A percentile compares a stretch with the other conserved stretches of the same genome.
Conservation (phyloP, 495 filamentous ascomycete species). For the Amphirosellinia nigrospora region DNA sequence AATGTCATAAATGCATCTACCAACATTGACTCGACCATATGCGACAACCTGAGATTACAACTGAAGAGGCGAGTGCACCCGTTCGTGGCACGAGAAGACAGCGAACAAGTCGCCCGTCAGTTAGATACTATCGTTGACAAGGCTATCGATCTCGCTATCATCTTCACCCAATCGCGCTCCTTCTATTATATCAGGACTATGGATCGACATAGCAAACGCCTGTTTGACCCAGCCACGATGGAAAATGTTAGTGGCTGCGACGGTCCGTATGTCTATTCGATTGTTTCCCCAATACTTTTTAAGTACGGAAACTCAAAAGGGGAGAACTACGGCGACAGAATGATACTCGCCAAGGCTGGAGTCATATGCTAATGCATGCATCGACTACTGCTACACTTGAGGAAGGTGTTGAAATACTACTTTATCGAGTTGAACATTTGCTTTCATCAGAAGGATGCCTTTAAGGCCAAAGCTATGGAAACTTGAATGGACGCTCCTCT, state of each 20-base stretch:
- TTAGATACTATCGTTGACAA: background rate
- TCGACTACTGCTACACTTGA: too few species aligned
- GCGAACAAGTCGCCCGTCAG: background rate
- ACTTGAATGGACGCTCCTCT: background rate
- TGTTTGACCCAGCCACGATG: background rate
- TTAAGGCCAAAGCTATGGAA: background rate
- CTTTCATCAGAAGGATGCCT: too few species aligned
- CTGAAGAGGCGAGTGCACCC: background rate
- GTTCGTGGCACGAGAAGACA: background rate
- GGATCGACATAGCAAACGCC: background rate
- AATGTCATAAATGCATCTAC: background rate
- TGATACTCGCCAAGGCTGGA: background rate
- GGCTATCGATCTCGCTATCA: background rate
- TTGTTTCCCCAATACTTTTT: background rate
- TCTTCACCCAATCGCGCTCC: background rate
- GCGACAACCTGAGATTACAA: background rate
- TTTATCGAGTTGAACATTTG: too few species aligned
- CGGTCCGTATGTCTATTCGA: background rate
- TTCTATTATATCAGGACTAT: background rate
- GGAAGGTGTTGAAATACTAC: too few species aligned
- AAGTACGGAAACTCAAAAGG: constrained; percentile 15
- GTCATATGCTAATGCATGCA: too few species aligned
- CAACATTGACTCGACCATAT: background rate
- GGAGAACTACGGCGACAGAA: background rate
- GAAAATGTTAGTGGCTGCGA: background rate